These are phyloP conservation scores for Sugiyamaella castrensis DNA, from an alignment of 1,139 yeast species.

Conservation along the genomic window DNA sequence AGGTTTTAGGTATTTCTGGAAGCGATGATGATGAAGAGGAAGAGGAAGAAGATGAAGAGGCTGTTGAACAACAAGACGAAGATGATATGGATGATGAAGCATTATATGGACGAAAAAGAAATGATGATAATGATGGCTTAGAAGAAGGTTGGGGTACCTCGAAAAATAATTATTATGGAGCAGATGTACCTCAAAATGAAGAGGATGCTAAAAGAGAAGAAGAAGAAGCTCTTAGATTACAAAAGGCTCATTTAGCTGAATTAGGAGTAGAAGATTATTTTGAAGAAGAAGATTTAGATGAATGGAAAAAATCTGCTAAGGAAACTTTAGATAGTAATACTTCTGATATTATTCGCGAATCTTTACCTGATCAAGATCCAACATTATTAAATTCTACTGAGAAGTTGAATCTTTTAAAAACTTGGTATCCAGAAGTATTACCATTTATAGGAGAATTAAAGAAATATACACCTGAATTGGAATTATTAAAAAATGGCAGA, in stretches of 20 bases:
- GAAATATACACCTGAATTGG: constrained; percentile 46
- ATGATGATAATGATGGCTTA: constrained; percentile 50
- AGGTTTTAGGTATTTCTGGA: constrained; percentile 43
- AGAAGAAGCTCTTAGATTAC: constrained; percentile 83
- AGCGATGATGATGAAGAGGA: constrained; percentile 8
- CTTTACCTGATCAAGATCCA: constrained; percentile 38
- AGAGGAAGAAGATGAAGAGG: constrained; percentile 29
- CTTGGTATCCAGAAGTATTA: constrained; percentile 68
- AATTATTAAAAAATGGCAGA: constrained; percentile 31
- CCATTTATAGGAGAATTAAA: constrained; percentile 70
- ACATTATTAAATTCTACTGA: constrained; percentile 42
- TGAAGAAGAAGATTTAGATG: constrained; percentile 77
- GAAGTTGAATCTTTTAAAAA: constrained; percentile 29
- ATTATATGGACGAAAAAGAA: constrained; percentile 40
- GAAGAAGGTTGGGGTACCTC: constrained; percentile 80
- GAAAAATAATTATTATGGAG: constrained; percentile 75
- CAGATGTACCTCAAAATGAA: constrained; percentile 66
- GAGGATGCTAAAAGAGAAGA: constrained; percentile 79
- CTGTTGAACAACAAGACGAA: constrained; percentile 29
- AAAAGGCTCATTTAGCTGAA: constrained; percentile 78
- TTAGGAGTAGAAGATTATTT: constrained; percentile 78
- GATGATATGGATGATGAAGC: constrained; percentile 28
- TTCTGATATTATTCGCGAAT: constrained; percentile 21
- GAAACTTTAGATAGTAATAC: constrained; percentile 29
- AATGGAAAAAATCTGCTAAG: constrained; percentile 36